Base-by-base conservation (phyloP, 1,284 basidiomycete species). In the Cutaneotrichosporon spelunceum region DNA sequence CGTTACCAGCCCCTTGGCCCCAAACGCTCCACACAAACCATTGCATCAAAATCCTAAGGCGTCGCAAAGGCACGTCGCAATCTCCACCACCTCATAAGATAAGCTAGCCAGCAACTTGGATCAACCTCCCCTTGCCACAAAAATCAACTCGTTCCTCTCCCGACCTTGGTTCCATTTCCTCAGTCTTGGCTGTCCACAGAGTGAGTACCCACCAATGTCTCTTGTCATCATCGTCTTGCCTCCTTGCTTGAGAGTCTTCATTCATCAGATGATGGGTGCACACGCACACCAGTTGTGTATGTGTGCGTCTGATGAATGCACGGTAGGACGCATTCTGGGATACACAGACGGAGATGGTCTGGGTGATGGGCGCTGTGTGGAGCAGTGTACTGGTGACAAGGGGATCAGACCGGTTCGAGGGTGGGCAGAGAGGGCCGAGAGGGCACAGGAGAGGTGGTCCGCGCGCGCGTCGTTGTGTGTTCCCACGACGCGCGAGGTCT, bases 401-500 rank as follows among this genome's bases (percentile, higher is more conserved):
- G 36, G 36, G 24, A 24, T 45, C 21, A 45, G 44, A 23, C 4
- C 23, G 23, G 36, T 39, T 39, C n/a, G 39, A n/a, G 39, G 19
- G 39, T 19, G 6, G n/a, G 8, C 13, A 5, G 30, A 33, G 30
- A 11, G 30, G 30, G 30, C 13, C 8, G n/a, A 47, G 9, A 24
- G 23, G 45, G 10, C 13, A 19, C n/a, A n/a, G n/a, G n/a, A 11
- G 13, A 11, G 45, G 45, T 26, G 23, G 45, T 26, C 23, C 45
- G 45, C 23, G 45, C 45, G 45, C 23, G 45, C 45, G 23, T 47
- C 45, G 24, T n/a, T 26, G 26, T 47, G 45, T 23, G 45, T 47
- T 47, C 45, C 45, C 45, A 47, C 45, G 45, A 47, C 23, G 45
- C 23, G 45, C 23, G 45, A 26, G 45, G 45, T 47, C 45, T 47